A percentile compares a stretch with the other conserved stretches of the same genome.
These are phyloP conservation scores for Arthrocladium fulminans DNA, from an alignment of 2,329 filamentous ascomycete species.

Conservation along the genomic window DNA sequence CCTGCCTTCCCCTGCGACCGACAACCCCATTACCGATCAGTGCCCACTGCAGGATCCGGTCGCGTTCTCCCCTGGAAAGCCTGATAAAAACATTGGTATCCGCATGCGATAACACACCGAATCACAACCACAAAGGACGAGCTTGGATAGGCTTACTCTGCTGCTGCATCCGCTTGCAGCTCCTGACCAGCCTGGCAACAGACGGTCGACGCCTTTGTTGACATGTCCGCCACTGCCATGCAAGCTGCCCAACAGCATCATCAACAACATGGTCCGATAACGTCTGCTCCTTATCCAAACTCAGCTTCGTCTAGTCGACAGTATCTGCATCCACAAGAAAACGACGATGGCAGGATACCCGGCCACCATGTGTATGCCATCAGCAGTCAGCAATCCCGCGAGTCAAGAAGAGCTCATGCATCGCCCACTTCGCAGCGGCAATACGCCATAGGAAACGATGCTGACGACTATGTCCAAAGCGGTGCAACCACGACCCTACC, in stretches of 20 bases:
- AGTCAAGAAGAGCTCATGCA: constrained; percentile 4
- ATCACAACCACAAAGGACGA: constrained; percentile 6
- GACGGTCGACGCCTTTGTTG: neutral
- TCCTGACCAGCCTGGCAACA: neutral
- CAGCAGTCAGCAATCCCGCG: constrained; percentile 8
- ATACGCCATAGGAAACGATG: neutral
- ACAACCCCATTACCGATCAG: neutral
- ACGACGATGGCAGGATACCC: neutral
- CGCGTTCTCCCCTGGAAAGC: constrained; percentile 2
- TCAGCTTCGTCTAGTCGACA: constrained; percentile 2
- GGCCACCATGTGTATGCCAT: constrained; percentile 6
- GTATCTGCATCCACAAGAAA: constrained; percentile 3
- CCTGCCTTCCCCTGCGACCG: neutral
- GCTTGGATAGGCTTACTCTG: constrained; percentile 3
- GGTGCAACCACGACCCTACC: constrained; percentile 1
- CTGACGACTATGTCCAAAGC: neutral
- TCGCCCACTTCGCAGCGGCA: neutral
- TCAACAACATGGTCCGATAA: neutral
- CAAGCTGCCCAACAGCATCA: constrained; percentile 11
- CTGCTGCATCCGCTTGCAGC: constrained; percentile 1
- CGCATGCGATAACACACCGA: constrained; percentile 7
- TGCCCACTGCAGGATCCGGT: neutral
- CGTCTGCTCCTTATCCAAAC: constrained; percentile 3
- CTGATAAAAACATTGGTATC: constrained; percentile 2
- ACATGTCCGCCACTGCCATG: constrained; percentile 10